Evolutionary conservation across 140 eudicot genomes (phyloP).

Genomic region (Stevia rebaudiana): DNA sequence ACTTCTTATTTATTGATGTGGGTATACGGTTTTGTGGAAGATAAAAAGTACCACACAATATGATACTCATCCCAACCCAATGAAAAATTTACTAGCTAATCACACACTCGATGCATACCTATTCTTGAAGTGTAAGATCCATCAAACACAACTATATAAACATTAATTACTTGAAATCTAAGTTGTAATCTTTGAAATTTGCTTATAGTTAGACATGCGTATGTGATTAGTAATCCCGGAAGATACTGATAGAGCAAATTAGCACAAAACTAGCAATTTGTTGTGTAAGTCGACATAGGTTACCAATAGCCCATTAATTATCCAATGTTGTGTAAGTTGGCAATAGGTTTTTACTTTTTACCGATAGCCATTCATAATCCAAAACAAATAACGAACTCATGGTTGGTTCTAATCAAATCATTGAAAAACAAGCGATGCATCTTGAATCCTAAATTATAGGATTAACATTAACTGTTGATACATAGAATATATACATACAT

Average conservation of each 20-base stretch:
- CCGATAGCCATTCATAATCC: conserved; percentile 12
- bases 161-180: background rate
- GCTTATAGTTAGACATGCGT: background rate
- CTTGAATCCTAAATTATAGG: conserved; percentile 26
- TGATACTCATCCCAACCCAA: no score
- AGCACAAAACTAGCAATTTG: background rate
- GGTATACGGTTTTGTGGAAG: no score
- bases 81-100: no score
- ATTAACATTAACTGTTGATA: conserved; percentile 14
- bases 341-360: background rate
- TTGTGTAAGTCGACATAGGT: background rate
- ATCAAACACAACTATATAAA: background rate
- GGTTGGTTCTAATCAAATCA: background rate
- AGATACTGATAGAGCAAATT: background rate
- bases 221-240: background rate
- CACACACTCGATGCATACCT: no score
- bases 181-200: background rate
- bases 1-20: no score
- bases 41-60: no score
- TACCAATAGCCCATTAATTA: conserved; percentile 14
- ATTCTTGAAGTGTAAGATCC: no score
- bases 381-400: conserved; percentile 1
- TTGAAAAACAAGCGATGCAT: conserved; percentile 22
- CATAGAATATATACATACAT: conserved; percentile 17
- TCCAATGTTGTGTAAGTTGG: background rate